phyloP scores from a whole-genome alignment of 106 monocot species.

The Phalaenopsis aphrodite region DNA sequence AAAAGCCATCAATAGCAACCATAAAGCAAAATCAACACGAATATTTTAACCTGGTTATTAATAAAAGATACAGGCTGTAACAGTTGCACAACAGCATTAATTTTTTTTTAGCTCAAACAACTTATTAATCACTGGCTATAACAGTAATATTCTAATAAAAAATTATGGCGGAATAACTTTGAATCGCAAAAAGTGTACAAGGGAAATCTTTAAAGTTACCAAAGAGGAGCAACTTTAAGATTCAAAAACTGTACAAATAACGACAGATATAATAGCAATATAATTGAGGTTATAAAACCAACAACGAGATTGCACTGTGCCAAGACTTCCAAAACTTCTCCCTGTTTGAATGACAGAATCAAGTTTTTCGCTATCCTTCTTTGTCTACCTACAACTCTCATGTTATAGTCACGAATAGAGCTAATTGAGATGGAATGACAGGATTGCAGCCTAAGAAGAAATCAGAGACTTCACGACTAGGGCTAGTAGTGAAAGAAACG shows the following conservation, averaged over 20 bases:
- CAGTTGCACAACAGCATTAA: background rate
- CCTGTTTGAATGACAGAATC: no score
- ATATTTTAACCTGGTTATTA: background rate
- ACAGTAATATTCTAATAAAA: background rate
- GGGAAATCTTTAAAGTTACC: background rate
- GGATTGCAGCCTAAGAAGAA: no score
- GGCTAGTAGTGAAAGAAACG: no score
- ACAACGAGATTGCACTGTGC: background rate
- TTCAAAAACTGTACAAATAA: background rate
- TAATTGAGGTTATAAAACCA: background rate
- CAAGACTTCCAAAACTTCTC: no score
- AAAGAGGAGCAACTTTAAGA: background rate
- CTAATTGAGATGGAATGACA: no score
- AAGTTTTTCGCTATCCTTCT: no score
- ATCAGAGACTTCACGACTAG: no score
- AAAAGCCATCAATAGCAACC: background rate
- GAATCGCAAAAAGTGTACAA: background rate
- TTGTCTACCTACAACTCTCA: no score
- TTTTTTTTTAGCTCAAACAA: background rate
- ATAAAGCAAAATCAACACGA: background rate
- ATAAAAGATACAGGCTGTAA: background rate
- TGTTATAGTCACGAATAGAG: no score
- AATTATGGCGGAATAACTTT: background rate
- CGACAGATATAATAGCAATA: no score
- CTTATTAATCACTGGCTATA: background rate